Base-by-base conservation (phyloP, 176 grass and related monocot genomes). In the Themeda triandra region DNA sequence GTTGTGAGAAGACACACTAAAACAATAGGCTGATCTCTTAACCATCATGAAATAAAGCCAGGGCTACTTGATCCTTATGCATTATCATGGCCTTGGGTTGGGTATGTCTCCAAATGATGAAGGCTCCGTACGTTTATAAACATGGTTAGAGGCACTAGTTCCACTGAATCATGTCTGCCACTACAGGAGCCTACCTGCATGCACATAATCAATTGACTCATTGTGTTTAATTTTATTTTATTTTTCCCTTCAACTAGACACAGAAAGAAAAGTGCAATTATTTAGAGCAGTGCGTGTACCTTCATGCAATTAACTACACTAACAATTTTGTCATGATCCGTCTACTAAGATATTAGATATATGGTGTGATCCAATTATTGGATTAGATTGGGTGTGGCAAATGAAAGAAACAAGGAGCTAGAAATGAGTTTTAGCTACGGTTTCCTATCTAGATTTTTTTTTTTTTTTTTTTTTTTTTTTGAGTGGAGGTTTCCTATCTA, bases 111-210 rank as follows among this genome's bases (percentile, higher is more conserved):
- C 67, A 84, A 68, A 87, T 80, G 80, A 90, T 87, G 80, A 90
- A 83, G 79, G 29, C 23, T 90, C 45, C 80, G 67, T 63, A 87
- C 48, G 48, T 51, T 53, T 53, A 81, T 80, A 76, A 64, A 75
- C 39, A 87, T 90, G 80, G 83, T 90, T 90, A 90, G 80, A 78
- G 68, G 76, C 75, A 75, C 80, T 87, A 75, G 80, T 39, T 83
- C 89, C 84, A 90, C 89, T 80, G 74, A 75, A 80, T 48, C 51
- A 79, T 90, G 84, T 84, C 89, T 90, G 84, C 89, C 89, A 87
- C 75, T 90, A 80, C 63, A 51, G 35, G 59, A 17, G 8, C 71
- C 28, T 83, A 69, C n/a, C 74, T 80, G 60, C 46, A 74, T 51
- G 45, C 44, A 32, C 32, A 90, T 83, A 83, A 87, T 83, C 62